These are phyloP conservation scores for Sphaerosporella brunnea DNA, from an alignment of 495 filamentous ascomycete species.

Conservation along the genomic window DNA sequence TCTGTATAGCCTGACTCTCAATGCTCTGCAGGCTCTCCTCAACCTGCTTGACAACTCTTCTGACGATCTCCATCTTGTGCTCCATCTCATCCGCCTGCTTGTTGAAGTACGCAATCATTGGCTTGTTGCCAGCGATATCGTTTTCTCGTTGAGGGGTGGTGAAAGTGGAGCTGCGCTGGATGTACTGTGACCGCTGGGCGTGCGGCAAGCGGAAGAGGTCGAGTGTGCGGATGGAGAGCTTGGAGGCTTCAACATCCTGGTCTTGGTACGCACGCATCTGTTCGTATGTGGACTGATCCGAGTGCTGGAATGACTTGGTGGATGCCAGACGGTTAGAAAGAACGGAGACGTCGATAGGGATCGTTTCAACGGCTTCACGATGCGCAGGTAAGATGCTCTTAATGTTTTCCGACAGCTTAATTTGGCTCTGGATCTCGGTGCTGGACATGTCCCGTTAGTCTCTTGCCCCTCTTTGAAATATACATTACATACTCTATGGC, in stretches of 20 bases:
- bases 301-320: slow-evolving; percentile 24
- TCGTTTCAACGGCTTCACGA: slow-evolving; percentile 17
- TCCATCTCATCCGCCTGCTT: slow-evolving; percentile 20
- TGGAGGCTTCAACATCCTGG: slow-evolving; percentile 19
- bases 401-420: slow-evolving; percentile 14
- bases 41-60: slow-evolving; percentile 21
- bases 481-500: slow-evolving; percentile 43
- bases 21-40: slow-evolving; percentile 22
- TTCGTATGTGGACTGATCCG: slow-evolving; percentile 17
- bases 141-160: slow-evolving; percentile 15
- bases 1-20: slow-evolving; percentile 17
- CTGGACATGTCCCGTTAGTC: slow-evolving; percentile 6
- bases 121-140: slow-evolving; percentile 23
- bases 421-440: slow-evolving; percentile 21
- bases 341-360: slow-evolving; percentile 21
- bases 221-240: slow-evolving; percentile 21
- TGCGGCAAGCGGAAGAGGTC: slow-evolving; percentile 24
- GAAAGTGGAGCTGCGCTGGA: slow-evolving; percentile 16
- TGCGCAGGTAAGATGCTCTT: slow-evolving; percentile 14
- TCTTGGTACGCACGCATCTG: slow-evolving; percentile 15
- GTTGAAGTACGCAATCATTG: slow-evolving; percentile 26
- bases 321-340: slow-evolving; percentile 23
- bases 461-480: neutral
- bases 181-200: slow-evolving; percentile 21
- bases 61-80: slow-evolving; percentile 14